Evolutionary conservation across 768 basidiomycete species (phyloP).

Genomic region (Termitomyces sp.): DNA sequence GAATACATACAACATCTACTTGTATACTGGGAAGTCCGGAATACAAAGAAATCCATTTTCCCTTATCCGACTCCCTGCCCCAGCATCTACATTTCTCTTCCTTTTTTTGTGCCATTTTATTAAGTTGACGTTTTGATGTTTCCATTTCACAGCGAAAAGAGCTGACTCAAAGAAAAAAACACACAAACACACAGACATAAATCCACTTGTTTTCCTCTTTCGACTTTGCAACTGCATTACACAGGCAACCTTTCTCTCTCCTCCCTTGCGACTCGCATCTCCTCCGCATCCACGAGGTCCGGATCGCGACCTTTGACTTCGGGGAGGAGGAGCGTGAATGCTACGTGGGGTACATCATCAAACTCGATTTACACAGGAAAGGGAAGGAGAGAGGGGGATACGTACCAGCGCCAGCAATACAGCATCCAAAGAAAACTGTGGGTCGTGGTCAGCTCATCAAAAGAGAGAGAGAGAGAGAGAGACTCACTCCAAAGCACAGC

Average conservation of each 20-base stretch:
- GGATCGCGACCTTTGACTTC: conserved; percentile 36
- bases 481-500: conserved; percentile 63
- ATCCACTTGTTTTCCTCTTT: not conserved
- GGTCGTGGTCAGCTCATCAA: not conserved
- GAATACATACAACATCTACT: too few species aligned
- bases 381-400: not conserved
- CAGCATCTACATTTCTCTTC: too few species aligned
- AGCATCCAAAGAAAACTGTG: conserved; percentile 63
- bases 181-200: not conserved
- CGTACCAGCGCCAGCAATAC: conserved; percentile 44
- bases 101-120: not conserved
- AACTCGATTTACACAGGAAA: not conserved
- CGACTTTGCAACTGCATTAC: not conserved
- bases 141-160: not conserved
- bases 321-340: conserved; percentile 29
- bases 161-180: not conserved
- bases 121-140: not conserved
- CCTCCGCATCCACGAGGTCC: conserved; percentile 28
- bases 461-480: conserved; percentile 9
- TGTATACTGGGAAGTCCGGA: too few species aligned
- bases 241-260: not conserved
- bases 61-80: too few species aligned
- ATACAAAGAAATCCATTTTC: too few species aligned
- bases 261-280: conserved; percentile 17
- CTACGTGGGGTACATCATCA: conserved; percentile 3